Conservation (phyloP, 805 yeast species). For the Kluyveromyces siamensis region DNA sequence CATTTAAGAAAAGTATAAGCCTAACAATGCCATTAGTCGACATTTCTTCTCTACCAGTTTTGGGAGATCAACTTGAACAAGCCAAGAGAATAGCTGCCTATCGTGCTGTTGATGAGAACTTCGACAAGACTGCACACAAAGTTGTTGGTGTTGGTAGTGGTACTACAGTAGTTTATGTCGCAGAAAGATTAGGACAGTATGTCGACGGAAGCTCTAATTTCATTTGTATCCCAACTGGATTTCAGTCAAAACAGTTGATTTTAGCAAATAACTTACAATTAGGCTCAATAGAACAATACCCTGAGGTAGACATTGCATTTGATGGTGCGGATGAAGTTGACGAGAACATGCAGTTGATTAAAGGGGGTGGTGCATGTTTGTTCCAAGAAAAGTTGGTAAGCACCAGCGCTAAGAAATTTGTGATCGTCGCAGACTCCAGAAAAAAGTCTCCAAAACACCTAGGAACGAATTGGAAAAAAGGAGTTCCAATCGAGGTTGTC, state of each 20-base stretch:
- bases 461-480: slow-evolving; percentile 79
- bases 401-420: slow-evolving; percentile 60
- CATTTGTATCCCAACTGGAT: slow-evolving; percentile 91
- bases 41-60: slow-evolving; percentile 20
- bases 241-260: slow-evolving; percentile 84
- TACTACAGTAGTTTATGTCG: slow-evolving; percentile 93
- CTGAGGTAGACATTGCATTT: slow-evolving; percentile 82
- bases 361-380: slow-evolving; percentile 98
- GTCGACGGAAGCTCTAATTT: slow-evolving; percentile 35
- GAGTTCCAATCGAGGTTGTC: slow-evolving; percentile 92
- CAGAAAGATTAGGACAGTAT: slow-evolving; percentile 71
- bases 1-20: neutral
- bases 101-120: slow-evolving; percentile 74
- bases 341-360: slow-evolving; percentile 67
- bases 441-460: slow-evolving; percentile 60
- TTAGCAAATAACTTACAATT: slow-evolving; percentile 68
- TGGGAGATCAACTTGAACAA: slow-evolving; percentile 47
- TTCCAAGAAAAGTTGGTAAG: slow-evolving; percentile 96
- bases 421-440: slow-evolving; percentile 87
- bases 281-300: slow-evolving; percentile 77
- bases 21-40: slow-evolving; percentile 7
- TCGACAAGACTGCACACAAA: slow-evolving; percentile 47
- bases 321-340: slow-evolving; percentile 99
- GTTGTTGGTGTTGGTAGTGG: slow-evolving; percentile 95
- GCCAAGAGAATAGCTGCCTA: slow-evolving; percentile 91